These are phyloP conservation scores for Hypoxylon perforatum DNA, from an alignment of 495 filamentous ascomycete species.

Conservation along the genomic window DNA sequence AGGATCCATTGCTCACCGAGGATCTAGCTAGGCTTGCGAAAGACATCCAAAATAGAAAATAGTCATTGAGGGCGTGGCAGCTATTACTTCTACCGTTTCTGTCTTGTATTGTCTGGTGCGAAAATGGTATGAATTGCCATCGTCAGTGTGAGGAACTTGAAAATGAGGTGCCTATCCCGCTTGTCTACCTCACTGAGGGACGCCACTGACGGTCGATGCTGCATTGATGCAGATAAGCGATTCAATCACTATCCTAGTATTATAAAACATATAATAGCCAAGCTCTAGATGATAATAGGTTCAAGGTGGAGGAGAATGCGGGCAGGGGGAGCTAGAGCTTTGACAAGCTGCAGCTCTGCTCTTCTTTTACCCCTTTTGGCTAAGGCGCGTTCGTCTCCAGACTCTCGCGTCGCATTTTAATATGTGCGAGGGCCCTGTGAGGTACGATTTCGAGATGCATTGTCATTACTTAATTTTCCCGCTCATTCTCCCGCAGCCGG, in stretches of 20 bases:
- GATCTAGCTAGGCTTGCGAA: conserved; percentile 56
- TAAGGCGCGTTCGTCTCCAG: conserved; percentile 8
- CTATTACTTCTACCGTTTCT: no score
- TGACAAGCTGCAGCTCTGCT: conserved; percentile 15
- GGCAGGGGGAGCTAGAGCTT: conserved; percentile 14
- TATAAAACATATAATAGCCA: conserved; percentile 18
- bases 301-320: conserved; percentile 17
- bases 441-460: conserved; percentile 14
- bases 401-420: conserved; percentile 36
- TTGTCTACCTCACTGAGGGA: no score
- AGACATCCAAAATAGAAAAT: neutral
- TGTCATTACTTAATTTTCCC: conserved; percentile 45
- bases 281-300: conserved; percentile 12
- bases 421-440: conserved; percentile 16
- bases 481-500: conserved; percentile 46
- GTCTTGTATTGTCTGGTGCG: no score
- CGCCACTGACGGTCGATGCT: neutral
- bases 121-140: no score
- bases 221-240: neutral
- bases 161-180: no score
- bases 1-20: conserved; percentile 55
- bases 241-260: neutral
- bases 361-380: conserved; percentile 32
- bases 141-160: no score
- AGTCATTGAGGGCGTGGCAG: no score